Evolutionary conservation across 179 eudicot species (phyloP).

Genomic region (Gypsophila paniculata): DNA sequence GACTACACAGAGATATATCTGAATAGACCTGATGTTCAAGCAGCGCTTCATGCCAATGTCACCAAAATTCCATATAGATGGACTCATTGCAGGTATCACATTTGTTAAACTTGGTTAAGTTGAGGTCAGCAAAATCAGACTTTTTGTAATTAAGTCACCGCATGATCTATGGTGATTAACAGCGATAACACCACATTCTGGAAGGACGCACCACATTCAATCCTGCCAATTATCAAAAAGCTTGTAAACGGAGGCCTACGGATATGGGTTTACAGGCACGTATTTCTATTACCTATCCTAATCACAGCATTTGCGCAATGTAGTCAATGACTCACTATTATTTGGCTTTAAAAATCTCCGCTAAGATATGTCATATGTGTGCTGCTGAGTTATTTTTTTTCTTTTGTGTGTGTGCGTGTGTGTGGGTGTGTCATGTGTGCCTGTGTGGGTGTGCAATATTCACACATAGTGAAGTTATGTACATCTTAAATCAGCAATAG

Average conservation of each 20-base stretch:
- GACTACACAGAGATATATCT: conserved; percentile 23
- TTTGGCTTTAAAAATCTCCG: too few species aligned
- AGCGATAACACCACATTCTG: conserved; percentile 46
- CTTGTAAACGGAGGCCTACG: conserved; percentile 50
- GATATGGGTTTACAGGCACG: conserved; percentile 62
- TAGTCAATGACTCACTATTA: too few species aligned
- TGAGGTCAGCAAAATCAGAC: neutral
- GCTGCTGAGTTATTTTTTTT: too few species aligned
- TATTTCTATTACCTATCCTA: neutral
- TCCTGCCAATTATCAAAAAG: conserved; percentile 52
- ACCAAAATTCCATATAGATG: conserved; percentile 29
- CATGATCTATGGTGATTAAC: conserved; percentile 4
- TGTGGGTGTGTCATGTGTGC: too few species aligned
- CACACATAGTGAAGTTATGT: neutral
- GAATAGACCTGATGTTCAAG: conserved; percentile 35
- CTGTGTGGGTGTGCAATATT: too few species aligned
- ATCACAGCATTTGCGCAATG: neutral
- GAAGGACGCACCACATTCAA: conserved; percentile 51
- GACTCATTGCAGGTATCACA: conserved; percentile 30
- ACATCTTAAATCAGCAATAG: neutral
- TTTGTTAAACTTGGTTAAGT: neutral
- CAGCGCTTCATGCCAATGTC: conserved; percentile 37
- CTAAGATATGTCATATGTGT: too few species aligned
- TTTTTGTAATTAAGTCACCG: neutral
- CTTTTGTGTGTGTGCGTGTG: too few species aligned